Conservation (phyloP, 2,329 filamentous ascomycete genomes). For the Stenocarpella maydis region DNA sequence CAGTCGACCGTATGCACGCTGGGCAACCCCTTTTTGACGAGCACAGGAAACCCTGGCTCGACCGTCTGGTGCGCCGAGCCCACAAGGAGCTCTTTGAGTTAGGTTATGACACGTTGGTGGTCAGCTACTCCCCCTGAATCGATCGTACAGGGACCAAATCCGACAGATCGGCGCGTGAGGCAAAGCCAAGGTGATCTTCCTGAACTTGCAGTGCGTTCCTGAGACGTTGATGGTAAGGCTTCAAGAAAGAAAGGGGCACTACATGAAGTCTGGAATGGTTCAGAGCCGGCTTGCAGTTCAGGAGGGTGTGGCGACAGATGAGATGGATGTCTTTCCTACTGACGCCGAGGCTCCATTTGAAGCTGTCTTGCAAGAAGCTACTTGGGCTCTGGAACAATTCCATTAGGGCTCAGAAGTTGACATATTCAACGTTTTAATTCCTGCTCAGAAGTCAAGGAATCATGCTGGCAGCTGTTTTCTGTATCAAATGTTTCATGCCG, state of each 20-base stretch:
- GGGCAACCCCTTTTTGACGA: slow-evolving; percentile 44
- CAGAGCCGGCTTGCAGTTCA: slow-evolving; percentile 45
- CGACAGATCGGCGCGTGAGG: slow-evolving; percentile 35
- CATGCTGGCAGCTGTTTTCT: too few species aligned
- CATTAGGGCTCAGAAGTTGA: neutral
- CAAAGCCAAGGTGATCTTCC: slow-evolving; percentile 41
- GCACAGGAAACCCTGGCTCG: slow-evolving; percentile 45
- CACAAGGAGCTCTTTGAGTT: slow-evolving; percentile 41
- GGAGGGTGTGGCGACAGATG: slow-evolving; percentile 41
- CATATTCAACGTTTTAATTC: neutral
- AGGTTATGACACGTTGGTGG: slow-evolving; percentile 41
- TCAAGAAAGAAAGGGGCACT: slow-evolving; percentile 44
- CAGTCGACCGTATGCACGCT: slow-evolving; percentile 39
- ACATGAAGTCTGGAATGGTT: slow-evolving; percentile 48
- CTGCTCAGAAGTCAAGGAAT: neutral
- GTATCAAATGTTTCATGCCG: too few species aligned
- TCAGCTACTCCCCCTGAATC: slow-evolving; percentile 51
- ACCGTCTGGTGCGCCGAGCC: slow-evolving; percentile 39
- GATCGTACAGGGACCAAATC: slow-evolving; percentile 45
- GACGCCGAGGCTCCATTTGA: neutral
- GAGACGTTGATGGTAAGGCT: slow-evolving; percentile 44
- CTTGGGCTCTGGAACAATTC: neutral
- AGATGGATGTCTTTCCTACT: slow-evolving; percentile 47
- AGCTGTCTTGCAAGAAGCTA: neutral
- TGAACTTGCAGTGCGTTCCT: slow-evolving; percentile 46